Percentiles rank a stretch among this genome's conserved stretches.
These are phyloP conservation scores for Ceratobasidium sp. DNA, from an alignment of 1,284 basidiomycete species.

Conservation along the genomic window DNA sequence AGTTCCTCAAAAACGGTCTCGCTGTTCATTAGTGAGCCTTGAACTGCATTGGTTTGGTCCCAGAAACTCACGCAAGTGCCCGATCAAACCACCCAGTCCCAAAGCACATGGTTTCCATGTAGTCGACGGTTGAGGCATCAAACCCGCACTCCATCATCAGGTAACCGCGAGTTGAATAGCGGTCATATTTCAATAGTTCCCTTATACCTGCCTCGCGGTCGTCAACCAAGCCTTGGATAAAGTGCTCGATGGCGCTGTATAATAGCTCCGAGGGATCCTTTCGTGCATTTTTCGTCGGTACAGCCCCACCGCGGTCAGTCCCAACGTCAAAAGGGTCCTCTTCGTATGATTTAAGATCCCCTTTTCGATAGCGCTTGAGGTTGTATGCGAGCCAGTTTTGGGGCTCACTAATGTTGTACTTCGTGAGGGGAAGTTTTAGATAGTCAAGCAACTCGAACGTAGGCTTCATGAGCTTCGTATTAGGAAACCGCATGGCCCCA, in stretches of 20 bases:
- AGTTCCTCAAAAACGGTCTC: conserved; percentile 12
- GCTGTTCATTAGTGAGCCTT: background rate
- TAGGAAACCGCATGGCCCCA: conserved; percentile 51
- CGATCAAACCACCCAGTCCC: conserved; percentile 23
- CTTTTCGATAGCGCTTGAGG: background rate
- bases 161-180: conserved; percentile 13
- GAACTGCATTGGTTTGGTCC: background rate
- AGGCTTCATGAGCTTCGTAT: conserved; percentile 47
- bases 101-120: background rate
- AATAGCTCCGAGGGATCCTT: background rate
- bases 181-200: background rate
- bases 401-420: background rate
- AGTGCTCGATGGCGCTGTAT: background rate
- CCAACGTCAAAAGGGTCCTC: background rate
- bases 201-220: background rate
- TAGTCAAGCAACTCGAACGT: conserved; percentile 44
- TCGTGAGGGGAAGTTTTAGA: background rate
- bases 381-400: background rate
- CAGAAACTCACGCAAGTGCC: background rate
- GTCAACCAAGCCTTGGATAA: background rate
- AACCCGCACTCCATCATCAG: background rate
- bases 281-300: background rate
- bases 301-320: background rate
- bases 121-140: conserved; percentile 1
- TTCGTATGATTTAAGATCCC: background rate